These are phyloP conservation scores for Backusella westeae DNA, from an alignment of 192 early-diverging fungal genomes.

Conservation along the genomic window DNA sequence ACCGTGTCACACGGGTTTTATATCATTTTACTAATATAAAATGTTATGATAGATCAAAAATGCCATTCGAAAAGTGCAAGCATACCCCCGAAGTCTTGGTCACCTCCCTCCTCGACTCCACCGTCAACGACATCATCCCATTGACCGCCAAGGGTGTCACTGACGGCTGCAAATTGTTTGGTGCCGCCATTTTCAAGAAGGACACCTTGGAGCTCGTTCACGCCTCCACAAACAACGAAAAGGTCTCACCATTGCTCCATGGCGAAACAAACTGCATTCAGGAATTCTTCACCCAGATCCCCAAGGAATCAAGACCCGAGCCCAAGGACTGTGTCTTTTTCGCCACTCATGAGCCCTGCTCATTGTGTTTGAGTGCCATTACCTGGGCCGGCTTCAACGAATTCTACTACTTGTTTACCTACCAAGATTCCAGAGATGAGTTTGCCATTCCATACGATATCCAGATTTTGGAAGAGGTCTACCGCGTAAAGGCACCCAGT, in stretches of 20 bases:
- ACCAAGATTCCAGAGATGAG: slow-evolving; percentile 20
- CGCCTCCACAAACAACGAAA: slow-evolving; percentile 3
- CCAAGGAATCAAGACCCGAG: slow-evolving; percentile 15
- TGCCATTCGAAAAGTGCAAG: slow-evolving; percentile 11
- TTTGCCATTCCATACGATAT: slow-evolving; percentile 20
- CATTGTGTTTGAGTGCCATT: slow-evolving; percentile 15
- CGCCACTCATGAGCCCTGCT: slow-evolving; percentile 17
- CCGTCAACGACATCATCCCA: slow-evolving; percentile 1
- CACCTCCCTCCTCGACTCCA: background rate
- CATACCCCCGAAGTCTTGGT: slow-evolving; percentile 5
- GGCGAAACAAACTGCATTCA: slow-evolving; percentile 10
- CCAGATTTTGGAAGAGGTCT: slow-evolving; percentile 15
- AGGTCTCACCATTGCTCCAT: slow-evolving; percentile 4
- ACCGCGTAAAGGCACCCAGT: slow-evolving; percentile 15
- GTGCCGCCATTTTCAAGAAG: slow-evolving; percentile 5
- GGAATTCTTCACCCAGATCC: slow-evolving; percentile 8
- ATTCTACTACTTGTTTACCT: slow-evolving; percentile 17
- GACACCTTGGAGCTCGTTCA: slow-evolving; percentile 1
- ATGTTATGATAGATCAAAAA: background rate
- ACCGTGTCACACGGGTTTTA: background rate
- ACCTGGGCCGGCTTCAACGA: slow-evolving; percentile 20
- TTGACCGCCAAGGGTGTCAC: slow-evolving; percentile 3
- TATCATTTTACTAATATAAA: background rate
- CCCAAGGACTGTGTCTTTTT: slow-evolving; percentile 17
- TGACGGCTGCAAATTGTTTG: background rate